A percentile compares a stretch with the other conserved stretches of the same genome.
Evolutionary conservation across 2,329 filamentous ascomycete species (phyloP).

Genomic region (Penicillium carneum): DNA sequence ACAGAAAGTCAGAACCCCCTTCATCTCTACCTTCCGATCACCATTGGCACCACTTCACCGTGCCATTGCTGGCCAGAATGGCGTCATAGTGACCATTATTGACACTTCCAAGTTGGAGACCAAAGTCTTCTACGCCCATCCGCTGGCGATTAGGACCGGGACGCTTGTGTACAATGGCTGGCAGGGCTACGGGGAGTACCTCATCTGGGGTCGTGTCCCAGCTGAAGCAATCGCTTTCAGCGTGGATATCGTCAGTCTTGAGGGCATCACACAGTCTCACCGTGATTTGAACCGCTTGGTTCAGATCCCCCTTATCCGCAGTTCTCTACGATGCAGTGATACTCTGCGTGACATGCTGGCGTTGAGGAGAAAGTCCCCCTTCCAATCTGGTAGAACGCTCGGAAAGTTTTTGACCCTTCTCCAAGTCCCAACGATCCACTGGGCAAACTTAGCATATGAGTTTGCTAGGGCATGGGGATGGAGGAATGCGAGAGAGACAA

Average conservation of each 20-base stretch:
- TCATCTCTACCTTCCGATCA: constrained; percentile 44
- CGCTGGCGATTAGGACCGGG: constrained; percentile 30
- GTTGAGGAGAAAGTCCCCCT: neutral
- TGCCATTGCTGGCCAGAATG: constrained; percentile 34
- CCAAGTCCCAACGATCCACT: constrained; percentile 34
- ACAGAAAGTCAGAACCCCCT: constrained; percentile 35
- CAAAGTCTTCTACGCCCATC: constrained; percentile 38
- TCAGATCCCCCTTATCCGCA: constrained; percentile 35
- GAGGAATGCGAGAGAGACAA: neutral
- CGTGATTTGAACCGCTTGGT: constrained; percentile 38
- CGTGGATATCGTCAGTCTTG: constrained; percentile 36
- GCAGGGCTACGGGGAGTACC: constrained; percentile 44
- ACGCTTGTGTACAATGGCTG: constrained; percentile 19
- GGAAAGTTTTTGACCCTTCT: constrained; percentile 35
- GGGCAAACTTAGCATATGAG: constrained; percentile 31
- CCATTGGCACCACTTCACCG: constrained; percentile 45
- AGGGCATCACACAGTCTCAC: constrained; percentile 26
- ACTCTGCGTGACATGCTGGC: constrained; percentile 28
- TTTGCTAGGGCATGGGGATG: constrained; percentile 35
- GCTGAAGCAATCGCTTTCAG: constrained; percentile 39
- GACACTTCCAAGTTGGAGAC: constrained; percentile 38
- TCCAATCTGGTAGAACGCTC: constrained; percentile 29
- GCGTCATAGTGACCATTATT: constrained; percentile 42
- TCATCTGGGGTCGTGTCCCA: constrained; percentile 46
- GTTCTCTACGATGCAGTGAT: constrained; percentile 2